phyloP scores from a whole-genome alignment of 2,329 filamentous ascomycete genomes.

The Talaromyces sp. region DNA sequence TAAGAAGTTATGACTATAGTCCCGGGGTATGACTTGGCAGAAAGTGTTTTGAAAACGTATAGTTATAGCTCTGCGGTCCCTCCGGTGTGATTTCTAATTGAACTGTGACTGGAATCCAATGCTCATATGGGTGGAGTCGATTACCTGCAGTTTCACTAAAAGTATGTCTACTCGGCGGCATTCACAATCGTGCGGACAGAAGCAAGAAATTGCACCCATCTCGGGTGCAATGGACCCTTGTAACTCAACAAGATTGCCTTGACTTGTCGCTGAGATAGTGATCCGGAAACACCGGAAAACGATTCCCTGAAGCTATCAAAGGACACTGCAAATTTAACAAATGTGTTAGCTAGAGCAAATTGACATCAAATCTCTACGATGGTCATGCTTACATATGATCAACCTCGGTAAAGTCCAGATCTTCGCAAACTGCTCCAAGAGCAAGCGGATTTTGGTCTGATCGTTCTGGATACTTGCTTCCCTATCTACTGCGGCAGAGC shows the following conservation, averaged over 20 bases:
- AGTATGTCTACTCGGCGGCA: background rate
- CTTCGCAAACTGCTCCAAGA: constrained; percentile 24
- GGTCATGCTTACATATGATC: background rate
- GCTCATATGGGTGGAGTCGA: background rate
- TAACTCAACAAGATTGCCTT: constrained; percentile 18
- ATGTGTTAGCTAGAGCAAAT: background rate
- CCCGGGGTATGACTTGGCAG: no score
- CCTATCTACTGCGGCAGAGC: constrained; percentile 5
- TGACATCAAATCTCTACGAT: background rate
- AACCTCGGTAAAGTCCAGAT: constrained; percentile 22
- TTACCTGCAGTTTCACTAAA: background rate
- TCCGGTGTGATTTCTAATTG: background rate
- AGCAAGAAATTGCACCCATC: constrained; percentile 20
- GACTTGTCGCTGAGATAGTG: constrained; percentile 17
- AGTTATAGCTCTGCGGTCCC: background rate
- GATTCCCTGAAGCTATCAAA: constrained; percentile 18
- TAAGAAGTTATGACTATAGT: background rate
- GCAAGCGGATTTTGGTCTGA: constrained; percentile 22
- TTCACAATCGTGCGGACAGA: constrained; percentile 9
- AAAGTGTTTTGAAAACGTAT: background rate
- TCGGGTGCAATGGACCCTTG: constrained; percentile 19
- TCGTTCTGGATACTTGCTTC: constrained; percentile 18
- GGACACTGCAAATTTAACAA: background rate
- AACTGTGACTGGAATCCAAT: background rate
- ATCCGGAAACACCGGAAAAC: constrained; percentile 6